Evolutionary conservation across 1,139 yeast species (phyloP).

Genomic region (Nadsonia starkeyi-henricii): DNA sequence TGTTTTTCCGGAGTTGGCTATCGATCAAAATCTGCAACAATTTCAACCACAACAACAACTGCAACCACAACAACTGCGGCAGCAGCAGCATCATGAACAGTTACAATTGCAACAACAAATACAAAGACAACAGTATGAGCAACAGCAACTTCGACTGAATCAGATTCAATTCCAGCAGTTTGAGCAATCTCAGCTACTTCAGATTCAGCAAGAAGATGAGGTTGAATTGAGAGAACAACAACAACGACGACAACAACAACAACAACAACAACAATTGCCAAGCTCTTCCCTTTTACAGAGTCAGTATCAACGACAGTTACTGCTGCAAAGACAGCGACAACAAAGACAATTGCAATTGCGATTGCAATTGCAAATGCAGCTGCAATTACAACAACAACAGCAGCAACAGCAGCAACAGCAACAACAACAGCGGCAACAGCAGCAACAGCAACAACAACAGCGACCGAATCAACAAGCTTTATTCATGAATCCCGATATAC

Average conservation of each 20-base stretch:
- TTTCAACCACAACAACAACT: not conserved
- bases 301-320: no score
- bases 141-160: no score
- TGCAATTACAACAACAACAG: conserved; percentile 3
- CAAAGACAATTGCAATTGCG: conserved; percentile 2
- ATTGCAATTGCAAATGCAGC: conserved; percentile 4
- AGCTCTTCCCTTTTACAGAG: no score
- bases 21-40: not conserved
- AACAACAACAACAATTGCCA: no score
- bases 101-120: not conserved
- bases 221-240: no score
- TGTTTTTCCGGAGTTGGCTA: no score
- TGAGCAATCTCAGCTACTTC: no score
- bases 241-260: no score
- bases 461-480: conserved; percentile 1
- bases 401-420: conserved; percentile 8
- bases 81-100: not conserved
- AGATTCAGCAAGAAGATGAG: no score
- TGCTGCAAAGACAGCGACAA: no score
- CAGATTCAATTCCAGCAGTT: no score
- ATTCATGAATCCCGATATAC: no score
- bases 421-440: conserved; percentile 10
- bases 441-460: conserved; percentile 3
- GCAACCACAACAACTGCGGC: not conserved
- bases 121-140: not conserved